Evolutionary conservation across 331 rosid genomes (phyloP).

Genomic region (Rosa hybrid): DNA sequence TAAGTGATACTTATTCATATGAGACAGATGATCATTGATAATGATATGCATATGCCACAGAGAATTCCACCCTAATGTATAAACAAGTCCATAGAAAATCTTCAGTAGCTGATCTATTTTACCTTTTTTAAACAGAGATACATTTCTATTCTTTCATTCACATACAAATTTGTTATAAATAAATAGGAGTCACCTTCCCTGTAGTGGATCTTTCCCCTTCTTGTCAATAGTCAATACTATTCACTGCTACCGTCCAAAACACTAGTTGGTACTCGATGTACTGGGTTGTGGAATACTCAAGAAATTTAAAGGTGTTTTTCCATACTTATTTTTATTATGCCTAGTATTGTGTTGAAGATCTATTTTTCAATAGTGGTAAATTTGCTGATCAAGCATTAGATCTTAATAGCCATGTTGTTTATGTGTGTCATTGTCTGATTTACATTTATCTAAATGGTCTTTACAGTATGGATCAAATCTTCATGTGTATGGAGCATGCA

Average conservation of each 20-base stretch:
- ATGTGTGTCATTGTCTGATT: not conserved
- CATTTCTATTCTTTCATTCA: too few relatives aligned
- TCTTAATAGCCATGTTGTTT: not conserved
- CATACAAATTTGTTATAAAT: too few relatives aligned
- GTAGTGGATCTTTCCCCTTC: too few relatives aligned
- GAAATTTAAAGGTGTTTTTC: too few relatives aligned
- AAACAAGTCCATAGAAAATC: too few relatives aligned
- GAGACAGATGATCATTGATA: not conserved
- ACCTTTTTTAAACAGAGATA: not conserved
- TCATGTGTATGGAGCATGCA: conserved; percentile 51
- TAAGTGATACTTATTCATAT: not conserved
- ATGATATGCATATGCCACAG: not conserved
- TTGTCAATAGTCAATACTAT: too few relatives aligned
- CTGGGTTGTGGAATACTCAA: too few relatives aligned
- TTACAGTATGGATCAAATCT: conserved; percentile 41
- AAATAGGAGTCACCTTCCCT: too few relatives aligned
- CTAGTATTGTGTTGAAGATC: not conserved
- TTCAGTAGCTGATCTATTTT: not conserved
- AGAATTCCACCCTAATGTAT: not conserved
- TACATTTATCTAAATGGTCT: not conserved
- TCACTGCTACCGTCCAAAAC: too few relatives aligned
- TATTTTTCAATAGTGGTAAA: not conserved
- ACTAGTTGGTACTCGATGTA: too few relatives aligned
- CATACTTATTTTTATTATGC: not conserved
- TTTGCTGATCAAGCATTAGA: not conserved